phyloP scores from a whole-genome alignment of 1,284 basidiomycete genomes.

The Ustanciosporium gigantosporum region DNA sequence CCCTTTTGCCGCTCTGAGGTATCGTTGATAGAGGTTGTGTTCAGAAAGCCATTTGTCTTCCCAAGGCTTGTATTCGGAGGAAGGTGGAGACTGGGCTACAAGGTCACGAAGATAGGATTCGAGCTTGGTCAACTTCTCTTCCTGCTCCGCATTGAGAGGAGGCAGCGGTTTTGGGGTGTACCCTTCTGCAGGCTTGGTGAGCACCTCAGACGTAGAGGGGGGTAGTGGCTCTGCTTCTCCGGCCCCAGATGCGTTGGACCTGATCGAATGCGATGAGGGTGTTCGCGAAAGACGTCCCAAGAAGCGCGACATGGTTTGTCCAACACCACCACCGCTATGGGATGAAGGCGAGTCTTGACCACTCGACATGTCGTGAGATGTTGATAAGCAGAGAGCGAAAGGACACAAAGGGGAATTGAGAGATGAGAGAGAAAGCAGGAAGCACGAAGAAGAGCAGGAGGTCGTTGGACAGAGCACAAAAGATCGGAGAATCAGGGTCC shows the following conservation, averaged over 20 bases:
- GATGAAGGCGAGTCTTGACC: neutral
- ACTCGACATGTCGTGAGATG: neutral
- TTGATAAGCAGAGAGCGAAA: no score
- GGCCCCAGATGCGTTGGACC: neutral
- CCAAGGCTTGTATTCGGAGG: conserved; percentile 37
- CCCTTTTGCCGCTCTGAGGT: conserved; percentile 51
- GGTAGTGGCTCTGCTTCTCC: conserved; percentile 16
- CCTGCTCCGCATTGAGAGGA: conserved; percentile 15
- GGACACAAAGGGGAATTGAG: no score
- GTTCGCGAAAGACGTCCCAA: conserved; percentile 23
- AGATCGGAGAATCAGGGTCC: no score
- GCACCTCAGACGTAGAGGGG: conserved; percentile 21
- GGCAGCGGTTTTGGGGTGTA: conserved; percentile 8
- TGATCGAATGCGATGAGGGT: conserved; percentile 24
- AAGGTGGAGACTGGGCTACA: conserved; percentile 7
- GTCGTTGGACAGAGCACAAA: no score
- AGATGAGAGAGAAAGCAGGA: no score
- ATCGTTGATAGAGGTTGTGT: conserved; percentile 41
- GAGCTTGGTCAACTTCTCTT: conserved; percentile 21
- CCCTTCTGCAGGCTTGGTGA: conserved; percentile 22
- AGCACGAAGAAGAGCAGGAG: no score
- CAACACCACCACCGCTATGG: neutral
- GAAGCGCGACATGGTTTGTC: conserved; percentile 25
- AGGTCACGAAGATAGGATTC: conserved; percentile 12
- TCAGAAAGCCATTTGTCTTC: conserved; percentile 46